Evolutionary conservation across 1,284 basidiomycete species (phyloP).

Genomic region (Ganoderma resinaceum): DNA sequence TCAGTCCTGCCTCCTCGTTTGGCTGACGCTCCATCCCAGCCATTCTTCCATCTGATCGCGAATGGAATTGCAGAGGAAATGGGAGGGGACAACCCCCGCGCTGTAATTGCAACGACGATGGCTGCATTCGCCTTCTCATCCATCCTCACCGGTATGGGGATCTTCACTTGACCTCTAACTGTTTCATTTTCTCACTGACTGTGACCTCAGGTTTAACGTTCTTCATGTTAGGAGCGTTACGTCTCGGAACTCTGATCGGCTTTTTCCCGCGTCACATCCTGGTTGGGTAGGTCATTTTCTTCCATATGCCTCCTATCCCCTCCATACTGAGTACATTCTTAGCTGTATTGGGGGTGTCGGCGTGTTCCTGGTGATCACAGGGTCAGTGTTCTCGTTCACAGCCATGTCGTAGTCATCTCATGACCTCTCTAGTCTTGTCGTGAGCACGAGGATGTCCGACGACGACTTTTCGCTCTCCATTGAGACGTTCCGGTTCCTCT

Average conservation of each 20-base stretch:
- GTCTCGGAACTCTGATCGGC: slow-evolving; percentile 87
- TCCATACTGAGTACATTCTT: neutral
- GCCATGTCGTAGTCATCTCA: neutral
- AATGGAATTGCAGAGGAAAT: slow-evolving; percentile 78
- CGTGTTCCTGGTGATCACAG: slow-evolving; percentile 89
- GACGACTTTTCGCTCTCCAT: slow-evolving; percentile 79
- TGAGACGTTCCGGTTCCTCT: slow-evolving; percentile 69
- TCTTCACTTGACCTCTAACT: neutral
- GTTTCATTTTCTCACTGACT: slow-evolving; percentile 1
- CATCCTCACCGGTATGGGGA: slow-evolving; percentile 80
- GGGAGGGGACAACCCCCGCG: slow-evolving; percentile 72
- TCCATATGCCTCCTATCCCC: neutral
- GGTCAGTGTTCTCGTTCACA: slow-evolving; percentile 51
- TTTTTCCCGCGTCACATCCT: slow-evolving; percentile 98
- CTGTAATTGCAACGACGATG: slow-evolving; percentile 91
- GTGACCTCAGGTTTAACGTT: slow-evolving; percentile 73
- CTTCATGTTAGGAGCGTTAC: slow-evolving; percentile 84
- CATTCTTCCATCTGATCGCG: slow-evolving; percentile 95
- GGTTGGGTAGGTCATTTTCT: slow-evolving; percentile 66
- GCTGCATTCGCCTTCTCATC: slow-evolving; percentile 90
- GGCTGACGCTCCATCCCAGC: slow-evolving; percentile 49
- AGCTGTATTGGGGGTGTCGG: slow-evolving; percentile 97
- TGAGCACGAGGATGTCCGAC: slow-evolving; percentile 85
- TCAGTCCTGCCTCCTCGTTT: neutral
- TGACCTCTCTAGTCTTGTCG: slow-evolving; percentile 68